These are phyloP conservation scores for Amanita thiersii DNA, from an alignment of 768 basidiomycete genomes.

Conservation along the genomic window DNA sequence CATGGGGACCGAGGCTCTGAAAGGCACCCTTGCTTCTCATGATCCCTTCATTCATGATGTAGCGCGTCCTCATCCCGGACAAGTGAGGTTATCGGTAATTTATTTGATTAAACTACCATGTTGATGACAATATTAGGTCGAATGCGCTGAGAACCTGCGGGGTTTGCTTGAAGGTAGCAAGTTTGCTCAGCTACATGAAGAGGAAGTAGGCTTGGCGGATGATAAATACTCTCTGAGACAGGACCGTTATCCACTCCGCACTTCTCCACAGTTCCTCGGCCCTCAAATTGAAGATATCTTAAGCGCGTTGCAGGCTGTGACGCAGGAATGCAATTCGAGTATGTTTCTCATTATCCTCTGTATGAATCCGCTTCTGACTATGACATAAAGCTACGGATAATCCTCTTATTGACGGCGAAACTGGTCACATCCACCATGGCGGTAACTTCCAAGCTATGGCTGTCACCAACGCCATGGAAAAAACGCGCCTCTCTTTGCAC, in stretches of 20 bases:
- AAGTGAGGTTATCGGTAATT: conserved; percentile 26
- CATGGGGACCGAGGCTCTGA: conserved; percentile 71
- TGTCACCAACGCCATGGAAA: conserved; percentile 78
- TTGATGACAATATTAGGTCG: conserved; percentile 31
- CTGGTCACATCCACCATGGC: conserved; percentile 60
- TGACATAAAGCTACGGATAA: conserved; percentile 65
- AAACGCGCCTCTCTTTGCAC: conserved; percentile 64
- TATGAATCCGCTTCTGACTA: neutral
- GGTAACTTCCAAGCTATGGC: conserved; percentile 89
- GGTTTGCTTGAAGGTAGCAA: conserved; percentile 52
- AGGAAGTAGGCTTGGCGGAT: conserved; percentile 55
- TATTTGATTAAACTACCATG: neutral
- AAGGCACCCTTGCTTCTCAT: conserved; percentile 56
- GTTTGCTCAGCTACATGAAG: conserved; percentile 51
- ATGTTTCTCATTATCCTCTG: conserved; percentile 17
- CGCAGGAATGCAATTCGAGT: conserved; percentile 77
- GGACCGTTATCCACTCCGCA: conserved; percentile 65
- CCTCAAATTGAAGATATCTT: conserved; percentile 74
- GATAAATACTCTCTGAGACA: conserved; percentile 68
- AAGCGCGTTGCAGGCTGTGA: conserved; percentile 46
- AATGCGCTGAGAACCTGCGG: conserved; percentile 57
- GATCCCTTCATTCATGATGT: conserved; percentile 66
- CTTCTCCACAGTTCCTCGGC: conserved; percentile 71
- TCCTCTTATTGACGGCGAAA: conserved; percentile 66
- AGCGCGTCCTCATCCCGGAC: conserved; percentile 76